Percentiles rank a stretch among this genome's conserved stretches.
These are phyloP conservation scores for Neurospora terricola DNA, from an alignment of 495 filamentous ascomycete genomes.

Conservation along the genomic window DNA sequence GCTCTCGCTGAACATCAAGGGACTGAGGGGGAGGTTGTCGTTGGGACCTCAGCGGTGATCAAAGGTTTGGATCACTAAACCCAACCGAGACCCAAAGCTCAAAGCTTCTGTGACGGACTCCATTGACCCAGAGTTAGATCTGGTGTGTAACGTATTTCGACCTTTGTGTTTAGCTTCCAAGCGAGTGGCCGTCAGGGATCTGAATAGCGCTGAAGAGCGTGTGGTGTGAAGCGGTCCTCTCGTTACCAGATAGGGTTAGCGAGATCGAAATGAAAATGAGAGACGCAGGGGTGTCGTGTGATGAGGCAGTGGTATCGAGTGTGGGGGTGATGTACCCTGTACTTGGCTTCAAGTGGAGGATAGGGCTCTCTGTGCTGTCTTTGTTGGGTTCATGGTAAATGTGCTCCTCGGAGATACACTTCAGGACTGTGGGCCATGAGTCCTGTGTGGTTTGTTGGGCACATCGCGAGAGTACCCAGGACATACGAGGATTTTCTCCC, in stretches of 20 bases:
- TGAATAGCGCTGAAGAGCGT: neutral
- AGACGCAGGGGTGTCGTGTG: neutral
- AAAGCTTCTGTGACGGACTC: neutral
- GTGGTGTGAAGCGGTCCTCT: neutral
- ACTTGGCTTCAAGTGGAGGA: neutral
- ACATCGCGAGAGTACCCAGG: neutral
- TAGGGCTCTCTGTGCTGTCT: neutral
- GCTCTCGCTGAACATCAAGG: neutral
- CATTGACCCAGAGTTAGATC: neutral
- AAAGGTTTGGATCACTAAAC: neutral
- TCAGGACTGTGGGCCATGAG: neutral
- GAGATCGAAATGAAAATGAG: neutral
- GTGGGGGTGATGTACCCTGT: neutral
- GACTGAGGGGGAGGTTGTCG: neutral
- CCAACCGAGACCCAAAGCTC: neutral
- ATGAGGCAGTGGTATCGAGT: neutral
- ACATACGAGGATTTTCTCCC: neutral
- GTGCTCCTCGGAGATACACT: neutral
- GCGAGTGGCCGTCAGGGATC: neutral
- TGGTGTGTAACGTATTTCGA: neutral
- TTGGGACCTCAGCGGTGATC: neutral
- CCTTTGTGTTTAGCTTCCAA: neutral
- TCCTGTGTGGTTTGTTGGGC: neutral
- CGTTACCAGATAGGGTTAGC: neutral
- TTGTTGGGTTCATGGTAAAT: neutral